phyloP scores from a whole-genome alignment of 805 yeast genomes.

The Lachancea waltii region DNA sequence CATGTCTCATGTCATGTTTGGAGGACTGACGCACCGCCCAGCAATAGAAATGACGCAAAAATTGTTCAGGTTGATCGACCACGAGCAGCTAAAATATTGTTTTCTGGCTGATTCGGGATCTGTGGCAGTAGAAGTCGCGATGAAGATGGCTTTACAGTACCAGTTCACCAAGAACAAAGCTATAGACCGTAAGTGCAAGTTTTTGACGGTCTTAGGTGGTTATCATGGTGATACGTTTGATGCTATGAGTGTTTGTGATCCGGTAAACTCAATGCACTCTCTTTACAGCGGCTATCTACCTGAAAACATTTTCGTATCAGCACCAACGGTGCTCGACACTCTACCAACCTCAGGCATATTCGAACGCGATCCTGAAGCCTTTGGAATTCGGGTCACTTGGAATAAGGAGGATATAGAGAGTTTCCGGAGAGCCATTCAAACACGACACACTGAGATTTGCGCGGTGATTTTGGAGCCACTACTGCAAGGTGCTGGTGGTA shows the following conservation, averaged over 20 bases:
- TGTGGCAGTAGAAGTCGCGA: constrained; percentile 36
- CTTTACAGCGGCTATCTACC: constrained; percentile 29
- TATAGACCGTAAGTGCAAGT: constrained; percentile 15
- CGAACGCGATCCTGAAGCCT: constrained; percentile 7
- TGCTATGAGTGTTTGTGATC: constrained; percentile 35
- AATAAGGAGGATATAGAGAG: constrained; percentile 23
- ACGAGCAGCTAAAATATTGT: constrained; percentile 14
- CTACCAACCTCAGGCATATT: constrained; percentile 14
- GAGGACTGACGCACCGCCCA: constrained; percentile 29
- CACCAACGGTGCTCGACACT: constrained; percentile 18
- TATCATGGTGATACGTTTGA: constrained; percentile 38
- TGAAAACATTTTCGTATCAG: constrained; percentile 24
- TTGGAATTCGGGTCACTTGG: constrained; percentile 14
- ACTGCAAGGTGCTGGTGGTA: constrained; percentile 38
- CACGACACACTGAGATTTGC: constrained; percentile 31
- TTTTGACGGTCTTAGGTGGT: constrained; percentile 32
- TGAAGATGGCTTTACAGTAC: constrained; percentile 34
- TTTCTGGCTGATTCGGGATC: constrained; percentile 28
- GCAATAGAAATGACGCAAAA: constrained; percentile 27
- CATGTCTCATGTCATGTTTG: constrained; percentile 30
- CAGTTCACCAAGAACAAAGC: constrained; percentile 22
- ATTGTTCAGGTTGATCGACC: constrained; percentile 30
- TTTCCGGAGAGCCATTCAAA: constrained; percentile 25
- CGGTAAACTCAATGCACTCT: constrained; percentile 32
- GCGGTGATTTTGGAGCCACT: constrained; percentile 35